Evolutionary conservation across 2,329 filamentous ascomycete genomes (phyloP), one percentile per base, ranked within the genome.

Genomic region (Penicillium sp.): DNA sequence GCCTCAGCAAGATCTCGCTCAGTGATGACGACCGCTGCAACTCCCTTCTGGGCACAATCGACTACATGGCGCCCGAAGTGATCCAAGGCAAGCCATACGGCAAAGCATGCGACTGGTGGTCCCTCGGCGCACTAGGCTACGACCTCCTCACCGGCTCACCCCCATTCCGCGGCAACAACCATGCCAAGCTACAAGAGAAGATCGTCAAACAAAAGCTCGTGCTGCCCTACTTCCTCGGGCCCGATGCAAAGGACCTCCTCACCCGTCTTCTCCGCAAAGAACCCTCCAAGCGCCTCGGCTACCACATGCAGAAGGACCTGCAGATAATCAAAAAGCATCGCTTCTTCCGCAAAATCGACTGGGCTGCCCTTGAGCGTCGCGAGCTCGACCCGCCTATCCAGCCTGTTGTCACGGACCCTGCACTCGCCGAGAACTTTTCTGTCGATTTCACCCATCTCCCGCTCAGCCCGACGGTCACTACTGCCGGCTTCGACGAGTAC

Each of bases 41-140:
- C 70, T 95, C 88, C 37, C 85, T 96, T 57, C 81, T 96, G 9
- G 93, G 93, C 44, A 98, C 93, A 0, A 85, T 96, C 51, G 93
- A 97, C 68, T 98, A 98, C 77, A 98, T 98, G 93, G 94, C 93
- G 0, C 93, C 93, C 1, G 93, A 98, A 71, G 87, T 98, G 45
- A 82, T 98, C 53, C 80, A 84, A 54, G 90, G 89, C 53, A 83
- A 87, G 57, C 84, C 87, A 57, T 98, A 98, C 68, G 90, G 91
- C 63, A 91, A 90, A 69, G 84, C 89, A 1, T 94, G 96, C 17
- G 93, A 98, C 72, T 98, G 91, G 91, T 98, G 93, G 93, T 95
- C 90, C 4, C 84, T 98, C 41, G 93, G 94, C 32, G 90, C 91
- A 3, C 79, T 98, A 40, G 89, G 88, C 31, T 95, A 84, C 68